Evolutionary conservation across 2,329 filamentous ascomycete species (phyloP), one percentile per base, ranked within the genome.

Genomic region (Celoporthe dispersa): DNA sequence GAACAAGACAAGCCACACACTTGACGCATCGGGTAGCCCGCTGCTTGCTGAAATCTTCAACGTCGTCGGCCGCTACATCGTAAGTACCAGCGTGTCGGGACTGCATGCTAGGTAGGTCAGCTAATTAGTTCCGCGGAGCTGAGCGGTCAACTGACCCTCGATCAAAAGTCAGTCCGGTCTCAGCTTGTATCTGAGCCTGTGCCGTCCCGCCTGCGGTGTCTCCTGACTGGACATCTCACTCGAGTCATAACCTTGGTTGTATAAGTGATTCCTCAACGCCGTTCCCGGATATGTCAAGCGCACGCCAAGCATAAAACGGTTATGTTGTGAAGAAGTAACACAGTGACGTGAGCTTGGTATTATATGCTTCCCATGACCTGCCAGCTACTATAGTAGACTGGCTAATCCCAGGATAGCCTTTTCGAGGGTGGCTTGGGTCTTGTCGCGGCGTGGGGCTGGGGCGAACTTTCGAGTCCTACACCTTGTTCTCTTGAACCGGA

Each of bases 11-110:
- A 57, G 53, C 53, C 57, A 60, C 25, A n/a, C n/a, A n/a, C n/a
- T 60, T 19, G 53, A 57, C 53, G 53, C 28, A 31, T 57, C 28
- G 53, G 51, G 44, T n/a, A 48, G n/a, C n/a, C n/a, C n/a, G n/a
- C n/a, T n/a, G 6, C 5, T 31, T 16, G 28, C 53, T 31, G 53
- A 4, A 19, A 2, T 57, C 53, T 57, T 31, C 14, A 33, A 57
- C 53, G 53, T 31, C 51, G 51, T 28, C 51, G 51, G 51, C 51
- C 25, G 53, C 53, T n/a, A 22, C 22, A 48, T n/a, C n/a, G 44
- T 48, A 22, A 9, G 44, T 48, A 48, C 44, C 44, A 48, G 19
- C 16, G 44, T 48, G 44, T 22, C 44, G 44, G 44, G 44, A 48
- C 22, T 48, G 22, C 44, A 48, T 19, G 9, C 9, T 48, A 22